Conservation (phyloP, 192 early-diverging fungal genomes). For the Umbelopsis sp. region DNA sequence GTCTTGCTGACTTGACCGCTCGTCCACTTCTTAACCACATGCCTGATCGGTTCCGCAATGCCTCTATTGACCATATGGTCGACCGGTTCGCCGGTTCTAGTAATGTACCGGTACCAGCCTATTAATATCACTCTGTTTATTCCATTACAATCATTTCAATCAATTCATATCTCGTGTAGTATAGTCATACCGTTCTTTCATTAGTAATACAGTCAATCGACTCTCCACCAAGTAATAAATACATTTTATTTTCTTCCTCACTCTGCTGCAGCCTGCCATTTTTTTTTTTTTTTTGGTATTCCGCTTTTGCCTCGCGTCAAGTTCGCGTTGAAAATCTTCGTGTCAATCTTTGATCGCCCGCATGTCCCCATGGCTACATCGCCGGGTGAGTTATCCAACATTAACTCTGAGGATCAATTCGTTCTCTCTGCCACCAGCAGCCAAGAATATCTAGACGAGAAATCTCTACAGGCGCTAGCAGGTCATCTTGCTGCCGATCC, state of each 20-base stretch:
- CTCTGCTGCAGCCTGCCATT: neutral
- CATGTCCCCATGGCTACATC: constrained; percentile 10
- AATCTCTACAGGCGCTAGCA: neutral
- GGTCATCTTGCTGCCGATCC: neutral
- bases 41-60: constrained; percentile 17
- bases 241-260: no score
- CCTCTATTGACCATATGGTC: constrained; percentile 10
- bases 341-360: neutral
- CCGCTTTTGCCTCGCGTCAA: constrained; percentile 10
- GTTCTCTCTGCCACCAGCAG: neutral
- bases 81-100: constrained; percentile 17
- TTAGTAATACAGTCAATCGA: neutral
- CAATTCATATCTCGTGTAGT: neutral
- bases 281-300: neutral
- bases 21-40: constrained; percentile 15
- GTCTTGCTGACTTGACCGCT: constrained; percentile 14
- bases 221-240: neutral
- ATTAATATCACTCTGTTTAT: neutral
- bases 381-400: neutral
- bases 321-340: constrained; percentile 9
- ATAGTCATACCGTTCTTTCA: neutral
- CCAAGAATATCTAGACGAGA: neutral
- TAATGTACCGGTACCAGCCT: constrained; percentile 5
- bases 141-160: neutral
- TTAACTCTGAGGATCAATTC: neutral